Evolutionary conservation across 1,284 basidiomycete genomes (phyloP).

Genomic region (Flammula alnicola): DNA sequence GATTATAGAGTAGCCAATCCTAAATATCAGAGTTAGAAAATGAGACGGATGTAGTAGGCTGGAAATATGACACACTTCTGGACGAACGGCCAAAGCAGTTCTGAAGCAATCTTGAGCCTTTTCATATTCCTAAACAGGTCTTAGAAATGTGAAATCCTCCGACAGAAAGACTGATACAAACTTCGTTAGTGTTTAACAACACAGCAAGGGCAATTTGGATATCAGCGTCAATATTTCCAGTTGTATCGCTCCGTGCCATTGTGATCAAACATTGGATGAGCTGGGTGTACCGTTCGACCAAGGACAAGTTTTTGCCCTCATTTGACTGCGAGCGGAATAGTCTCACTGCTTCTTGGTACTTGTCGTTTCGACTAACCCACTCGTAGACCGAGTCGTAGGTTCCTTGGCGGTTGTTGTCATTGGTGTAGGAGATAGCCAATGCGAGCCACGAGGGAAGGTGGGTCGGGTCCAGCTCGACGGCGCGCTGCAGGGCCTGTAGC

Average conservation of each 20-base stretch:
- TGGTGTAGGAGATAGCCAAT: conserved; percentile 90
- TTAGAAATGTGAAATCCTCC: conserved; percentile 9
- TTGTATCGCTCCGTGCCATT: conserved; percentile 63
- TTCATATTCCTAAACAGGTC: conserved; percentile 70
- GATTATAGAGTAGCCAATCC: conserved; percentile 97
- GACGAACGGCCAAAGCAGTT: conserved; percentile 86
- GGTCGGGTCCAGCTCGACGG: conserved; percentile 80
- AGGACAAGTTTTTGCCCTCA: conserved; percentile 34
- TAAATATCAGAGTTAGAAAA: conserved; percentile 34
- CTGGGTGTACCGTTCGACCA: conserved; percentile 49
- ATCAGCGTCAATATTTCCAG: conserved; percentile 83
- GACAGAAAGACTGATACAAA: conserved; percentile 31
- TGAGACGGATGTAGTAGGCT: conserved; percentile 1
- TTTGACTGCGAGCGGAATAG: conserved; percentile 42
- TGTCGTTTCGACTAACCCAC: conserved; percentile 75
- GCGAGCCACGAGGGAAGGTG: conserved; percentile 89
- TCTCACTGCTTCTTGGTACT: conserved; percentile 56
- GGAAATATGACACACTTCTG: conserved; percentile 63
- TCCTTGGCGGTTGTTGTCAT: conserved; percentile 79
- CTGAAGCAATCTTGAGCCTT: conserved; percentile 96
- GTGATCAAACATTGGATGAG: conserved; percentile 68
- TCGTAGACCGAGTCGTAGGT: conserved; percentile 82
- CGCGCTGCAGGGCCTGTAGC: conserved; percentile 83
- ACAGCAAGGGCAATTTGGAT: conserved; percentile 96
- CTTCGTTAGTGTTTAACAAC: conserved; percentile 90